A percentile compares a stretch with the other conserved stretches of the same genome.
phyloP scores from a whole-genome alignment of 306 rosid genomes.

The Datisca glomerata region DNA sequence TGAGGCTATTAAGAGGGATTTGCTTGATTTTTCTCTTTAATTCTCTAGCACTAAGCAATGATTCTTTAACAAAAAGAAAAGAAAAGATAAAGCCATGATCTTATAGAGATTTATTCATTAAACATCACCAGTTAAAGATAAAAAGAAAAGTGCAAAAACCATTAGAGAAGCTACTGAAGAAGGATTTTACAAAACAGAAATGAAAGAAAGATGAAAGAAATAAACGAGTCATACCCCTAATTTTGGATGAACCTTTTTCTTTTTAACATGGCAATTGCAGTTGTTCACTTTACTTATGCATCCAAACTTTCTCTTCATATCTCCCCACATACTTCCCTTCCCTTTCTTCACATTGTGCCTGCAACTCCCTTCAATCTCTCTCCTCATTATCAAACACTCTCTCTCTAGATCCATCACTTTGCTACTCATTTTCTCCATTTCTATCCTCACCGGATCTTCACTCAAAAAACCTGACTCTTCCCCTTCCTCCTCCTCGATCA shows the following conservation, averaged over 20 bases:
- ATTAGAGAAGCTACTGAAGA: background rate
- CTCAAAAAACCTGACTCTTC: conserved; percentile 3
- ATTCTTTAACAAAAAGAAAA: no score
- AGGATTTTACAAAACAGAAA: no score
- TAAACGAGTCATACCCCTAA: conserved; percentile 16
- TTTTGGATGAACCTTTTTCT: conserved; percentile 24
- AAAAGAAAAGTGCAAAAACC: background rate
- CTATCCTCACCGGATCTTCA: conserved; percentile 11
- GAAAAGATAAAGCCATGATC: no score
- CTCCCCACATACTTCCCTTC: conserved; percentile 34
- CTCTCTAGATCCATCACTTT: conserved; percentile 33
- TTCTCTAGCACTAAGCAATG: no score
- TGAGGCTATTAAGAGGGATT: no score
- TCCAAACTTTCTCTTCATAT: conserved; percentile 54
- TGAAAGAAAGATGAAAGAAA: background rate
- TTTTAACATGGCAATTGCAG: conserved; percentile 25
- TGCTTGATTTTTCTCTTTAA: no score
- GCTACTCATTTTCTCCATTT: conserved; percentile 25
- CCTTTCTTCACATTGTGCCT: conserved; percentile 19
- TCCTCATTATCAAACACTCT: conserved; percentile 32
- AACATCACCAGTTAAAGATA: background rate
- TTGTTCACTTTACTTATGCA: conserved; percentile 20
- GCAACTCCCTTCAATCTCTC: conserved; percentile 22
- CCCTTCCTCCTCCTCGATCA: conserved; percentile 11
- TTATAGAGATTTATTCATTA: conserved; percentile 6